Evolutionary conservation across 305 asterid genomes (phyloP).

Genomic region (Fraxinus ornus): DNA sequence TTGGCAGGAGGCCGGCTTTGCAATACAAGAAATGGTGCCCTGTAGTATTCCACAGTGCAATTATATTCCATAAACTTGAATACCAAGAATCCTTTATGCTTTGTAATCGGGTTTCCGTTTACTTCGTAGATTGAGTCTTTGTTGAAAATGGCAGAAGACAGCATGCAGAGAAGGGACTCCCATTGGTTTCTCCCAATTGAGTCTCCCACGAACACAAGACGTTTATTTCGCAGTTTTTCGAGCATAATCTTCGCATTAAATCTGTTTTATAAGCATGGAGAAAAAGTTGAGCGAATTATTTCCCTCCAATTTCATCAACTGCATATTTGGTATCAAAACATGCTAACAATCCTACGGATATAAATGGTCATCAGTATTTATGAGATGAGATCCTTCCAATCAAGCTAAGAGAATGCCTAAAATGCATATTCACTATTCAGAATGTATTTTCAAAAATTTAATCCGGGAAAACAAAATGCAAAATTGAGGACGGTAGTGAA

Average conservation of each 20-base stretch:
- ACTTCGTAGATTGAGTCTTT: constrained; percentile 64
- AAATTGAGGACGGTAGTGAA: background rate
- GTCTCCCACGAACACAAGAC: constrained; percentile 87
- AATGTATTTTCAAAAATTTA: background rate
- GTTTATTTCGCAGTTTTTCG: constrained; percentile 72
- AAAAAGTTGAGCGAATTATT: background rate
- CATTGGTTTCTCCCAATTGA: constrained; percentile 98
- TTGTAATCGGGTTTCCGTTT: constrained; percentile 83
- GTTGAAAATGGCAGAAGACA: constrained; percentile 57
- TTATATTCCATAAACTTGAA: constrained; percentile 74
- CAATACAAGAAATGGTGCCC: constrained; percentile 88
- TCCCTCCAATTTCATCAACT: background rate
- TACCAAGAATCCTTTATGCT: constrained; percentile 83
- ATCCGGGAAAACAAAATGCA: background rate
- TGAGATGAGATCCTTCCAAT: background rate
- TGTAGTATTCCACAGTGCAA: constrained; percentile 79
- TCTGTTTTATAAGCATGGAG: constrained; percentile 36
- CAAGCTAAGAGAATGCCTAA: background rate
- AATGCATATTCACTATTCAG: background rate
- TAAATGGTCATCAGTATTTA: background rate
- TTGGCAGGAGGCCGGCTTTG: constrained; percentile 84
- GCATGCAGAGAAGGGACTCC: constrained; percentile 96
- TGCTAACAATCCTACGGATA: background rate
- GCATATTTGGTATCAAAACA: background rate
- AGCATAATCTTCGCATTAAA: constrained; percentile 71